phyloP scores from a whole-genome alignment of 495 filamentous ascomycete species.

The Tuber aestivum region DNA sequence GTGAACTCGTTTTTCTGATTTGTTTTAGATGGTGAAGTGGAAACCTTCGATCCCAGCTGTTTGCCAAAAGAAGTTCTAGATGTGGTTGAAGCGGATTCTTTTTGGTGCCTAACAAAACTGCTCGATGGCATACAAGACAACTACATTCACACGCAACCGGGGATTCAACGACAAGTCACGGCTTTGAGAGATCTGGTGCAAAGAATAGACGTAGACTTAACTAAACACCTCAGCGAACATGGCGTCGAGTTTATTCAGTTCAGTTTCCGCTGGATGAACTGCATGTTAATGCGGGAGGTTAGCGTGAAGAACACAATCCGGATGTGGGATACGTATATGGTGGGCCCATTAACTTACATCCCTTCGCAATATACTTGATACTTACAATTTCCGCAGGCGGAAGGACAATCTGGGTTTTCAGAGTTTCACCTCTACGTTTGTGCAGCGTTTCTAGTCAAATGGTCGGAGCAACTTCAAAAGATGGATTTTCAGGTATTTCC shows the following conservation, averaged over 20 bases:
- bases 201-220: slow-evolving; percentile 76
- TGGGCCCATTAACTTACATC: slow-evolving; percentile 46
- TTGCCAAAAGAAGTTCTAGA: slow-evolving; percentile 85
- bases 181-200: slow-evolving; percentile 82
- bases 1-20: slow-evolving; percentile 6
- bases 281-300: slow-evolving; percentile 93
- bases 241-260: slow-evolving; percentile 98
- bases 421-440: slow-evolving; percentile 98
- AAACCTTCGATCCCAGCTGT: slow-evolving; percentile 70
- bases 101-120: slow-evolving; percentile 96
- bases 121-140: slow-evolving; percentile 98
- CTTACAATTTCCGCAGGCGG: slow-evolving; percentile 55
- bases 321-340: slow-evolving; percentile 99
- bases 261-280: slow-evolving; percentile 99
- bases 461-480: slow-evolving; percentile 87
- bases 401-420: slow-evolving; percentile 89
- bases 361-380: background rate
- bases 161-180: slow-evolving; percentile 87
- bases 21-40: slow-evolving; percentile 39
- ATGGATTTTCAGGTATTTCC: slow-evolving; percentile 76
- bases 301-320: slow-evolving; percentile 91
- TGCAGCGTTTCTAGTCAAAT: slow-evolving; percentile 97
- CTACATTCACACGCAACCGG: slow-evolving; percentile 94
- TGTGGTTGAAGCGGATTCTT: slow-evolving; percentile 94
- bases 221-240: slow-evolving; percentile 81